These are phyloP conservation scores for Vitis rupestris DNA, from an alignment of 164 flowering plant species.

Conservation along the genomic window DNA sequence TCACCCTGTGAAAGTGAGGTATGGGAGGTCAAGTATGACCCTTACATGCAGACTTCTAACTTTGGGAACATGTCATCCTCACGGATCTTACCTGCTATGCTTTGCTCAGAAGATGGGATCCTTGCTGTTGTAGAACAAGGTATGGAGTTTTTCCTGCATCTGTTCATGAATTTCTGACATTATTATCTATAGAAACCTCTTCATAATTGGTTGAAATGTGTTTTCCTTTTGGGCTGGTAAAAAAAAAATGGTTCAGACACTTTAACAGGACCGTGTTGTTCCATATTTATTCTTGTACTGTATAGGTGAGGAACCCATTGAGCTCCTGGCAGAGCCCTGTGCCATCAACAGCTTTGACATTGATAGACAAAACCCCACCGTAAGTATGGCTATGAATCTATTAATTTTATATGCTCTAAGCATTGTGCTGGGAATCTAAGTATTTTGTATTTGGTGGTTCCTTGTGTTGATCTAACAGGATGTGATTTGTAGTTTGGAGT, in stretches of 20 bases:
- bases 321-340: slow-evolving; percentile 81
- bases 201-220: not conserved
- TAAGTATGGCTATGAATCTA: slow-evolving; percentile 27
- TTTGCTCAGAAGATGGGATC: slow-evolving; percentile 93
- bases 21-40: slow-evolving; percentile 90
- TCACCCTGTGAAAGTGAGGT: slow-evolving; percentile 73
- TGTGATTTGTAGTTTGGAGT: slow-evolving; percentile 83
- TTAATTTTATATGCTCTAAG: not conserved
- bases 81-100: slow-evolving; percentile 69
- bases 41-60: slow-evolving; percentile 46
- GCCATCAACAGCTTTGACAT: slow-evolving; percentile 91
- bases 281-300: not conserved
- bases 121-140: slow-evolving; percentile 84
- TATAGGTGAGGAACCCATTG: slow-evolving; percentile 68
- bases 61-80: slow-evolving; percentile 43
- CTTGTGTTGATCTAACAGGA: slow-evolving; percentile 47
- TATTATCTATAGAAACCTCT: not conserved
- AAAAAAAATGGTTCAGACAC: too few relatives aligned
- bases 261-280: not conserved
- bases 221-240: not conserved
- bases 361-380: slow-evolving; percentile 78
- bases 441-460: not conserved
- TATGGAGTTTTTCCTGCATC: slow-evolving; percentile 21
- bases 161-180: not conserved
- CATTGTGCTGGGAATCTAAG: not conserved